phyloP scores from a whole-genome alignment of 1,284 basidiomycete species.

The Microbotryomycetes sp. region DNA sequence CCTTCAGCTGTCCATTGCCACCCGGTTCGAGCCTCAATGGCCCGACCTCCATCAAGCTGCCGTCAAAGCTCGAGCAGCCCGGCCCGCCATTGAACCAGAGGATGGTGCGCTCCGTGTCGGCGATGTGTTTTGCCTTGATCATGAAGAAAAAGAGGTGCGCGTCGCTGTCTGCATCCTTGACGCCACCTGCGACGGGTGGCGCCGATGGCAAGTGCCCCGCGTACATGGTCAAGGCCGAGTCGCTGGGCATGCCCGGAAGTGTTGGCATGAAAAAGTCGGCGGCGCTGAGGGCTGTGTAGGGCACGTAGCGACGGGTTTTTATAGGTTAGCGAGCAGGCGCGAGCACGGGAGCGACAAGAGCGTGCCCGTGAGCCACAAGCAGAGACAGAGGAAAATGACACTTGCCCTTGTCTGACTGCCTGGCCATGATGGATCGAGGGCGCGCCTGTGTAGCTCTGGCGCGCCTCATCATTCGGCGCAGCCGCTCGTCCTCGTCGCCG shows the following conservation, averaged over 20 bases:
- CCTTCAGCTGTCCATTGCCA: conserved; percentile 66
- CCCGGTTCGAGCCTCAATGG: conserved; percentile 57
- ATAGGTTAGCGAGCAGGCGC: not conserved
- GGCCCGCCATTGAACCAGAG: conserved; percentile 81
- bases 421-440: too few species aligned
- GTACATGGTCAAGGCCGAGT: conserved; percentile 34
- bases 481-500: too few species aligned
- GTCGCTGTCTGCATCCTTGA: conserved; percentile 41
- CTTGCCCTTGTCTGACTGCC: not conserved
- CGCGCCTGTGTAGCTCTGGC: too few species aligned
- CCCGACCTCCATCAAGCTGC: conserved; percentile 90
- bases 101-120: conserved; percentile 79
- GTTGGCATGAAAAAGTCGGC: conserved; percentile 35
- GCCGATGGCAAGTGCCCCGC: conserved; percentile 37
- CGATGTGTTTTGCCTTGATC: conserved; percentile 74
- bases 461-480: too few species aligned
- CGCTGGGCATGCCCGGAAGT: conserved; percentile 32
- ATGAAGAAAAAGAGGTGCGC: conserved; percentile 85
- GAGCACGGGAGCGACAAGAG: not conserved
- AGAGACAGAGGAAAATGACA: too few species aligned
- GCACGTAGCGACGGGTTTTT: not conserved
- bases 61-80: conserved; percentile 95
- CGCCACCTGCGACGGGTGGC: conserved; percentile 16
- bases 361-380: too few species aligned
- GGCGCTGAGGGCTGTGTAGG: conserved; percentile 21